These are phyloP conservation scores for Lachancea quebecensis DNA, from an alignment of 805 yeast species.

Conservation along the genomic window DNA sequence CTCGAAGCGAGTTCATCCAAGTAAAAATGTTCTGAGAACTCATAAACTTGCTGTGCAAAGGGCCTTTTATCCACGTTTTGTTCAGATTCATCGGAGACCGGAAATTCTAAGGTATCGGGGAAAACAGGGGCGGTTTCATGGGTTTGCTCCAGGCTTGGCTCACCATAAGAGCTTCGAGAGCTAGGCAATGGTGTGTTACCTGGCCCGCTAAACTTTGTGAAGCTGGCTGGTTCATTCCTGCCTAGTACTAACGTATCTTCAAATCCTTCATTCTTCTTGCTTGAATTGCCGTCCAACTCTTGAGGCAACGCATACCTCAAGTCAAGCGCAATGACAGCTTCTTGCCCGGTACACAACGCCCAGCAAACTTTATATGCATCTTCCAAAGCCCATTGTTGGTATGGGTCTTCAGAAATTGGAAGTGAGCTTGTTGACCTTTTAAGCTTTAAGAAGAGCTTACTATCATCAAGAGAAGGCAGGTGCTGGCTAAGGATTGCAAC, in stretches of 20 bases:
- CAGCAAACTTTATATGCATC: conserved; percentile 15
- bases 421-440: conserved; percentile 13
- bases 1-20: too few relatives aligned
- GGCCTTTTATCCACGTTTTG: too few relatives aligned
- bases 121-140: too few relatives aligned
- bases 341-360: conserved; percentile 8
- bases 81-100: too few relatives aligned
- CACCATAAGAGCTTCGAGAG: neutral
- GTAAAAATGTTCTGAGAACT: too few relatives aligned
- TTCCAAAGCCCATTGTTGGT: conserved; percentile 11
- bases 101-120: too few relatives aligned
- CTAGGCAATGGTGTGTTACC: neutral
- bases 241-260: neutral
- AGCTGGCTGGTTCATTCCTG: neutral
- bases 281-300: neutral
- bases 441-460: conserved; percentile 13
- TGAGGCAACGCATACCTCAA: neutral
- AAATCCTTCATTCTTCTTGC: neutral
- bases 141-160: neutral
- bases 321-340: neutral
- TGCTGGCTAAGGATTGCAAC: conserved; percentile 30
- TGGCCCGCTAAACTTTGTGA: neutral
- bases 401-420: conserved; percentile 12
- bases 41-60: too few relatives aligned
- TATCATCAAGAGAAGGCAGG: conserved; percentile 13